These are phyloP conservation scores for Elsinoe necatrix DNA, from an alignment of 2,329 filamentous ascomycete species.

Conservation along the genomic window DNA sequence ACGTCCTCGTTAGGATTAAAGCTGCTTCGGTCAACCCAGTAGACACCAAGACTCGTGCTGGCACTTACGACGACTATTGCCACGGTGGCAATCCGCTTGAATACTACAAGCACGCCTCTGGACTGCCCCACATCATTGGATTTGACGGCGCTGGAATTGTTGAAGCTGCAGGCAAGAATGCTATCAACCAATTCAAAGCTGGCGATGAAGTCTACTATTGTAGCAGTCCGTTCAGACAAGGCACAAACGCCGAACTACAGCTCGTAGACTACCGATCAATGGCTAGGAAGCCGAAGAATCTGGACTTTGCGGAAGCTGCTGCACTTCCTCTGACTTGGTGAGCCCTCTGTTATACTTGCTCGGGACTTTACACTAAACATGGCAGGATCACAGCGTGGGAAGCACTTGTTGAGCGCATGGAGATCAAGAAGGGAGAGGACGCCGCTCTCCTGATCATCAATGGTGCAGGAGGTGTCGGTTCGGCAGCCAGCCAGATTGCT, in stretches of 20 bases:
- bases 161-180: slow-evolving; percentile 24
- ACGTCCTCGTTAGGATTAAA: slow-evolving; percentile 33
- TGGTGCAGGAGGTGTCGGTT: slow-evolving; percentile 39
- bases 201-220: slow-evolving; percentile 41
- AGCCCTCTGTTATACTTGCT: neutral
- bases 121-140: slow-evolving; percentile 34
- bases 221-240: slow-evolving; percentile 33
- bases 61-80: slow-evolving; percentile 27
- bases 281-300: slow-evolving; percentile 33
- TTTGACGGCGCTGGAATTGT: slow-evolving; percentile 38
- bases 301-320: slow-evolving; percentile 35
- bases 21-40: slow-evolving; percentile 35
- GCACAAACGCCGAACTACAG: slow-evolving; percentile 37
- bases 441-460: slow-evolving; percentile 39
- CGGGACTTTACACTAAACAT: neutral
- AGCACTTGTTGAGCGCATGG: slow-evolving; percentile 36
- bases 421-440: slow-evolving; percentile 33
- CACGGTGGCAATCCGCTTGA: slow-evolving; percentile 29
- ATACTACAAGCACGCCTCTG: slow-evolving; percentile 28
- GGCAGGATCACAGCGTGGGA: slow-evolving; percentile 36
- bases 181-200: slow-evolving; percentile 30
- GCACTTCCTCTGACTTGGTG: slow-evolving; percentile 36
- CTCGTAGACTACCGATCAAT: slow-evolving; percentile 36
- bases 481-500: slow-evolving; percentile 39
- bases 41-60: slow-evolving; percentile 32